Evolutionary conservation across 2,329 filamentous ascomycete species (phyloP).

Genomic region (Cordyceps cateniannulata): DNA sequence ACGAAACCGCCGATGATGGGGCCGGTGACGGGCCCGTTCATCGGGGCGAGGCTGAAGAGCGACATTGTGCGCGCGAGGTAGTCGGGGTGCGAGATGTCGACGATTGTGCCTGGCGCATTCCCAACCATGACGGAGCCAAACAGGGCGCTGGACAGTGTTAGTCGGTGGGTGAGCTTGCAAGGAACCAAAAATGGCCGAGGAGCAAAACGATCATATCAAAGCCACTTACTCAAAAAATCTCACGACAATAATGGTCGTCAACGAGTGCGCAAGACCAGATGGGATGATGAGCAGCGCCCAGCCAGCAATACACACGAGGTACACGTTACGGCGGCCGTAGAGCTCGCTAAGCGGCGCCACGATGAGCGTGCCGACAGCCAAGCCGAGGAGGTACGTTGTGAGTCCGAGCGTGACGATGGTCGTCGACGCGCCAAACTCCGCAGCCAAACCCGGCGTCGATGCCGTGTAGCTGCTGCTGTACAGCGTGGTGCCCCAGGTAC

Average conservation of each 20-base stretch:
- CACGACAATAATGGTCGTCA: conserved; percentile 62
- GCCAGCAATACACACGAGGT: conserved; percentile 55
- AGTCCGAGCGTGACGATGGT: conserved; percentile 67
- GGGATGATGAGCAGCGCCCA: conserved; percentile 68
- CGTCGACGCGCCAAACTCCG: conserved; percentile 55
- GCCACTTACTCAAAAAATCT: conserved; percentile 61
- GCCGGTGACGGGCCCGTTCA: conserved; percentile 59
- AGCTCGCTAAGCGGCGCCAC: conserved; percentile 69
- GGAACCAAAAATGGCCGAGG: background rate
- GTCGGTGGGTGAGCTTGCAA: background rate
- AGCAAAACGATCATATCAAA: background rate
- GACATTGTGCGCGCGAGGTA: conserved; percentile 77
- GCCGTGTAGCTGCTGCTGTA: conserved; percentile 77
- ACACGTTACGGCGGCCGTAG: conserved; percentile 63
- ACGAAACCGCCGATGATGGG: conserved; percentile 62
- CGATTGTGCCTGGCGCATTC: conserved; percentile 75
- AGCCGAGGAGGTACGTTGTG: conserved; percentile 70
- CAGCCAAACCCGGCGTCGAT: conserved; percentile 60
- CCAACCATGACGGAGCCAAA: conserved; percentile 71
- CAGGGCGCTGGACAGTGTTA: conserved; percentile 28
- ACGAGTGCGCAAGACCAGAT: conserved; percentile 60
- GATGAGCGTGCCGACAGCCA: conserved; percentile 65
- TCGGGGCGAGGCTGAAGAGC: conserved; percentile 75
- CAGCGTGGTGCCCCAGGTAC: conserved; percentile 51
- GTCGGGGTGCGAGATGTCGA: conserved; percentile 76